phyloP scores from a whole-genome alignment of 2,329 filamentous ascomycete species.

The Fusarium fracticaudum region DNA sequence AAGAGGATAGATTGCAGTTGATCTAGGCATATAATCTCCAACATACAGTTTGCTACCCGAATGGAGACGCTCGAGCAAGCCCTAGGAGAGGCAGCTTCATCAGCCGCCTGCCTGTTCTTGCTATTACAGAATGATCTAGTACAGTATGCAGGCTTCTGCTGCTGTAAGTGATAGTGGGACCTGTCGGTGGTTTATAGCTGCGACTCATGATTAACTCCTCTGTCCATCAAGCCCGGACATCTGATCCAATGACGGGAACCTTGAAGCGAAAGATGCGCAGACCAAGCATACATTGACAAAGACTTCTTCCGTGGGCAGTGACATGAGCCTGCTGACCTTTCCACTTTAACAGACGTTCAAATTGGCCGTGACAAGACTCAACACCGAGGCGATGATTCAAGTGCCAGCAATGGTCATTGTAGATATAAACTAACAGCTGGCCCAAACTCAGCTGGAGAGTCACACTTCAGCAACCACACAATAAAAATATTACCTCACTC shows the following conservation, averaged over 20 bases:
- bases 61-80: background rate
- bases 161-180: fast-evolving
- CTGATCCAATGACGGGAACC: fast-evolving
- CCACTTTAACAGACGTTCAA: too few relatives aligned
- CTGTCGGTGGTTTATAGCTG: fast-evolving
- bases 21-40: fast-evolving
- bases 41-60: fast-evolving
- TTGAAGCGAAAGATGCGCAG: fast-evolving
- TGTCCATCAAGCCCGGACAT: fast-evolving
- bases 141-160: fast-evolving
- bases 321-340: too few relatives aligned
- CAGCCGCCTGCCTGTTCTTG: background rate
- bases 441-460: fast-evolving
- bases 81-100: fast-evolving
- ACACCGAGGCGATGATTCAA: fast-evolving
- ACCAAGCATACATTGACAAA: background rate
- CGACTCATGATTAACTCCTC: fast-evolving
- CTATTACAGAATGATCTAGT: fast-evolving
- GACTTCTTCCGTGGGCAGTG: background rate
- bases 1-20: fast-evolving
- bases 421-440: fast-evolving
- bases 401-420: fast-evolving
- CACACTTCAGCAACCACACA: background rate
- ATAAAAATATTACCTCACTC: background rate
- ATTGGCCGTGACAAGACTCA: too few relatives aligned